Base-by-base conservation (phyloP, 192 early-diverging fungal species). In the Rhizoclosmatium globosum region DNA sequence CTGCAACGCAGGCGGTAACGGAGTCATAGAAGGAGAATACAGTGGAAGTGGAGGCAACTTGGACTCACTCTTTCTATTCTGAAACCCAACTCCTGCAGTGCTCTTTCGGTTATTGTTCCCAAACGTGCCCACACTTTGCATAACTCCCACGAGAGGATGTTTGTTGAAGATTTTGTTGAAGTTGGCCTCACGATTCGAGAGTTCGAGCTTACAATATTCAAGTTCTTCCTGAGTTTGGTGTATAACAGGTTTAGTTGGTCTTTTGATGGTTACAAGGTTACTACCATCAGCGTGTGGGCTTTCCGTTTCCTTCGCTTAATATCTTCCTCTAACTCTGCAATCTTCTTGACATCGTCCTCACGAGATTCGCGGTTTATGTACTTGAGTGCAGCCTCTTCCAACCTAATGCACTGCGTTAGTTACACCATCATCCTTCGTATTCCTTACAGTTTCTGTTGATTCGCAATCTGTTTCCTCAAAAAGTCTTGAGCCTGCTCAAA, bases 151-250 rank as follows among this genome's bases (percentile, higher is more conserved):
- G 2, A 90, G 48, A 0, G 89, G 89, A 38, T 78, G 71, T 44
- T 85, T 86, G 67, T 90, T 90, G 73, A 90, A 90, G n/a, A 90
- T 90, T 68, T 85, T 87, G 74, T 90, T 90, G 68, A 90, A 90
- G 77, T 86, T 87, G 9, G 83, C 83, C 61, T 90, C 89, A 9
- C 87, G 78, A 69, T 90, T 90, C 44, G 88, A 91, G 3, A 90
- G 67, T 71, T 90, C 89, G 15, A 90, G 71, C 75, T 84, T 88
- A 74, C 80, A 90, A 67, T 84, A 82, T 45, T 85, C 82, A 3
- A 90, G 68, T 65, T 90, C 89, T 46, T 90, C 83, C 87, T 89
- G 77, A 13, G 61, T 17, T 38, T 46, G 31, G 31, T 31, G 31
- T 31, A 0, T 31, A 31, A 71, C 79, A 78, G 19, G n/a, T 38